Evolutionary conservation across 78 protist species (phyloP).

Genomic region (Monosiga brevicollis): DNA sequence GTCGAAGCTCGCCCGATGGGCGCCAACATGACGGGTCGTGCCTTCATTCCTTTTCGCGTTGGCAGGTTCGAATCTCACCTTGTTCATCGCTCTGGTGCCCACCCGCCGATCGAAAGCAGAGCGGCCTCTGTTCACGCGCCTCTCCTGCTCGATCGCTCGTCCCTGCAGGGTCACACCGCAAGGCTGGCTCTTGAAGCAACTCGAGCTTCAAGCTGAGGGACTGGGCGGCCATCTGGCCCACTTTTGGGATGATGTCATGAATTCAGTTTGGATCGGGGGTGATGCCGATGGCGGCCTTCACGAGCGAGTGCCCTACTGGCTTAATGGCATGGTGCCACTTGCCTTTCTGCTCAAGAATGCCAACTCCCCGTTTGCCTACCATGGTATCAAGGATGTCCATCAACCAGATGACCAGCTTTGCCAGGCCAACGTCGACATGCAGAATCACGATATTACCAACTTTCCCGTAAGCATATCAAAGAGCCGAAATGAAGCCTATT

Average conservation of each 20-base stretch:
- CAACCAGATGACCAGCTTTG: background rate
- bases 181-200: conserved; percentile 31
- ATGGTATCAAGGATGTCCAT: background rate
- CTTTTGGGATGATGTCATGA: conserved; percentile 25
- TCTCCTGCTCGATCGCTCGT: too few species aligned
- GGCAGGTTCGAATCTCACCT: too few species aligned
- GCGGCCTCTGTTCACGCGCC: too few species aligned
- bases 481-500: background rate
- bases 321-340: conserved; percentile 31
- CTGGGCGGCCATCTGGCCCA: conserved; percentile 19
- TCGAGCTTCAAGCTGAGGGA: conserved; percentile 33
- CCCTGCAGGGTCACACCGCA: conserved; percentile 9
- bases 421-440: background rate
- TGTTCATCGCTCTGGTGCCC: too few species aligned
- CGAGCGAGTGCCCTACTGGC: conserved; percentile 42
- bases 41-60: too few species aligned
- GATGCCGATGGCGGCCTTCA: conserved; percentile 16
- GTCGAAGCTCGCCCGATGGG: too few species aligned
- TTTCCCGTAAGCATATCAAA: background rate
- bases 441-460: background rate
- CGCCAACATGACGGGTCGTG: too few species aligned
- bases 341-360: conserved; percentile 9
- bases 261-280: conserved; percentile 34
- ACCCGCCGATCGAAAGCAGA: too few species aligned
- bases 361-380: background rate